These are phyloP conservation scores for Paspalum vaginatum DNA, from an alignment of 176 grass and related monocot genomes.

Conservation along the genomic window DNA sequence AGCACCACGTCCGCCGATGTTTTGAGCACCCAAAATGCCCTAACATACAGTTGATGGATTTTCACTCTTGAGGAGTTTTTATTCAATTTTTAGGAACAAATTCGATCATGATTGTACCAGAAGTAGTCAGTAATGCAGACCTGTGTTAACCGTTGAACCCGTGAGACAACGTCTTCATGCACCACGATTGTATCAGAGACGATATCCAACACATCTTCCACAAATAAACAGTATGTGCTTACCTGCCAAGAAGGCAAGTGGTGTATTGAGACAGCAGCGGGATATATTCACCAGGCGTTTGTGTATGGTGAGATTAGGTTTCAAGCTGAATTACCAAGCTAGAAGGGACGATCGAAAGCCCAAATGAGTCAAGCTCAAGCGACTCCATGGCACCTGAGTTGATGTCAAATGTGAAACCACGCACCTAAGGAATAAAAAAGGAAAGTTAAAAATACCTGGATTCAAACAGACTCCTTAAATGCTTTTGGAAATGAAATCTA, in stretches of 20 bases:
- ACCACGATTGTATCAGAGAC: constrained; percentile 75
- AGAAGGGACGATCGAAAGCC: constrained; percentile 74
- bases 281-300: constrained; percentile 1
- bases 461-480: background rate
- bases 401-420: constrained; percentile 90
- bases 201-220: constrained; percentile 87
- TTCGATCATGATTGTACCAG: constrained; percentile 21
- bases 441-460: background rate
- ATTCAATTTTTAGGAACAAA: background rate
- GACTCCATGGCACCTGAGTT: constrained; percentile 83
- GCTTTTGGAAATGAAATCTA: constrained; percentile 1
- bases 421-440: constrained; percentile 61
- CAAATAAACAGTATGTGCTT: constrained; percentile 83
- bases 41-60: constrained; percentile 30
- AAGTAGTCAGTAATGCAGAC: constrained; percentile 37
- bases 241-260: constrained; percentile 52
- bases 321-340: constrained; percentile 66
- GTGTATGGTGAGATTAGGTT: background rate
- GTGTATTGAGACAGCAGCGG: constrained; percentile 1
- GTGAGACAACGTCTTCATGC: constrained; percentile 78
- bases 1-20: constrained; percentile 44
- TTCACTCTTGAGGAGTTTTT: constrained; percentile 14
- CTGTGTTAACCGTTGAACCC: constrained; percentile 91
- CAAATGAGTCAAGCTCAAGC: constrained; percentile 94
- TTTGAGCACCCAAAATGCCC: constrained; percentile 82